These are phyloP conservation scores for Aspergillus sp. DNA, from an alignment of 2,329 filamentous ascomycete genomes.

Conservation along the genomic window DNA sequence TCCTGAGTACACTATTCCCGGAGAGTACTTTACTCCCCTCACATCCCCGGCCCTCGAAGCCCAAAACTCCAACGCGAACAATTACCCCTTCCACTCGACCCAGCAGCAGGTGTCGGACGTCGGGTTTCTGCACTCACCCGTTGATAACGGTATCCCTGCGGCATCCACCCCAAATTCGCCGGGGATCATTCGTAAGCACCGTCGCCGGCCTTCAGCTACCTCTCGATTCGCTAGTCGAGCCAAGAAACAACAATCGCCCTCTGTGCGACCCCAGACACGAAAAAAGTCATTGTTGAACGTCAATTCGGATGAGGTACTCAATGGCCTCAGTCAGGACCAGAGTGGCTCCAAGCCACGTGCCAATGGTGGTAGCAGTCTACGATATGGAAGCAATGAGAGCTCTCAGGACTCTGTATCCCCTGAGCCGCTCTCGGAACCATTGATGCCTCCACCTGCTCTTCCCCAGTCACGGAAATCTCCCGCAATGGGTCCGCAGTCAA, in stretches of 20 bases:
- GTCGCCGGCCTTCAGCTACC: conserved; percentile 32
- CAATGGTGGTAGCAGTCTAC: conserved; percentile 24
- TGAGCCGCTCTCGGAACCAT: conserved; percentile 44
- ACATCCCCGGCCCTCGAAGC: conserved; percentile 49
- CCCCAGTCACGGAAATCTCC: conserved; percentile 39
- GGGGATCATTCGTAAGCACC: conserved; percentile 32
- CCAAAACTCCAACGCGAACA: conserved; percentile 32
- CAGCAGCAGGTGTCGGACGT: conserved; percentile 31
- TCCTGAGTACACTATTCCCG: conserved; percentile 43
- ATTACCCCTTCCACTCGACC: conserved; percentile 28
- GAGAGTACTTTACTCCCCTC: conserved; percentile 47
- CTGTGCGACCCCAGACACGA: conserved; percentile 37
- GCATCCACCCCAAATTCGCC: conserved; percentile 29
- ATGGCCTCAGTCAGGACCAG: conserved; percentile 33
- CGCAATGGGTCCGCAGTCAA: conserved; percentile 27
- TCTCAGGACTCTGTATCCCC: conserved; percentile 47
- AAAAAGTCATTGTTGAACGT: conserved; percentile 26
- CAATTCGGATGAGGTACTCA: conserved; percentile 29
- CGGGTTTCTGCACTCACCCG: conserved; percentile 37
- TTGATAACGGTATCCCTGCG: conserved; percentile 32
- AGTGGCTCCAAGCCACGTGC: conserved; percentile 16
- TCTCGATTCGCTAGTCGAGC: conserved; percentile 28
- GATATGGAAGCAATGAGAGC: conserved; percentile 38
- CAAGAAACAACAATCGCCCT: conserved; percentile 41
- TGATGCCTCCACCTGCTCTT: conserved; percentile 47